Evolutionary conservation across 495 filamentous ascomycete genomes (phyloP).

Genomic region (Corynascus novoguineensis): DNA sequence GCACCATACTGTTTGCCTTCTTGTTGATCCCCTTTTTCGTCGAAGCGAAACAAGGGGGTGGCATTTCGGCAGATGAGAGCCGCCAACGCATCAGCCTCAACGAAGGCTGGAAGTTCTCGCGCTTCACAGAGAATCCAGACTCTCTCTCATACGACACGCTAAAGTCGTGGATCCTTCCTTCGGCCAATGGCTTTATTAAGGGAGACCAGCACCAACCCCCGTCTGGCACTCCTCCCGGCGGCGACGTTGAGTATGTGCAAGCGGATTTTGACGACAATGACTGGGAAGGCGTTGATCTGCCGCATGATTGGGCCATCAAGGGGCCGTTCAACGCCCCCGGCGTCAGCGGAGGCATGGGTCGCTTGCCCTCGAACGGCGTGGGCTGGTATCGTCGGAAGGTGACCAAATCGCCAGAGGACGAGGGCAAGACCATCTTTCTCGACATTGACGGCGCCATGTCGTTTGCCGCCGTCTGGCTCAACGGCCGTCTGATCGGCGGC

Average conservation of each 20-base stretch:
- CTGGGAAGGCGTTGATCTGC: conserved; percentile 22
- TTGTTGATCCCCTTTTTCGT: neutral
- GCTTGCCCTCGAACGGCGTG: conserved; percentile 47
- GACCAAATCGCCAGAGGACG: conserved; percentile 24
- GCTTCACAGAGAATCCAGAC: conserved; percentile 26
- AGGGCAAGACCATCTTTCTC: conserved; percentile 38
- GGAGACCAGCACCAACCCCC: conserved; percentile 10
- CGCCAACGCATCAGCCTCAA: conserved; percentile 20
- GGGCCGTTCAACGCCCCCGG: conserved; percentile 41
- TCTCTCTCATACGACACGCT: conserved; percentile 23
- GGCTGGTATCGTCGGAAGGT: conserved; percentile 48
- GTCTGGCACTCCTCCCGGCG: conserved; percentile 1
- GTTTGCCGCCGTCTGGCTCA: conserved; percentile 45
- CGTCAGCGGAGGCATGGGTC: conserved; percentile 52
- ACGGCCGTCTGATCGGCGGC: conserved; percentile 43
- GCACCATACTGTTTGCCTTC: neutral
- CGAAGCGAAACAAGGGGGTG: neutral
- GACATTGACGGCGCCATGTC: conserved; percentile 49
- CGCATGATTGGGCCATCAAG: conserved; percentile 49
- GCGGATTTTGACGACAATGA: conserved; percentile 14
- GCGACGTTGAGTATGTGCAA: conserved; percentile 12
- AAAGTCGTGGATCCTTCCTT: conserved; percentile 28
- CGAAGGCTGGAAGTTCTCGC: conserved; percentile 26
- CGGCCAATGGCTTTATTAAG: conserved; percentile 25
- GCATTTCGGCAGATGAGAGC: no score